A percentile compares a stretch with the other conserved stretches of the same genome.
phyloP scores from a whole-genome alignment of 2,329 filamentous ascomycete species.

The Scytalidium sp. region DNA sequence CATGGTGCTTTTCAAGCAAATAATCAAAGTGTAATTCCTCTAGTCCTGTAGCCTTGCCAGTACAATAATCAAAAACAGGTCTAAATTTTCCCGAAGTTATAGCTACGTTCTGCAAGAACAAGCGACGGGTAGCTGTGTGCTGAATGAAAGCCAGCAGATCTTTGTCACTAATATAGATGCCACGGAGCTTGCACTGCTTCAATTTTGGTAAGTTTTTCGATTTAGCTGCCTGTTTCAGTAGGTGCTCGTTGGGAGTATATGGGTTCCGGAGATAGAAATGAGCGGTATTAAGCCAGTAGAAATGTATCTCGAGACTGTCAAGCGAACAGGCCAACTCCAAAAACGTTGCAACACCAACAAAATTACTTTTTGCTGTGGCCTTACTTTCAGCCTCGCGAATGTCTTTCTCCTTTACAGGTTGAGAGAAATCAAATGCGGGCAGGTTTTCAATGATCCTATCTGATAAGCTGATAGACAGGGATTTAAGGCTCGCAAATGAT shows the following conservation, averaged over 20 bases:
- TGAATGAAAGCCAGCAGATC: conserved; percentile 2
- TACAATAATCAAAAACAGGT: neutral
- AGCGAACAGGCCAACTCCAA: neutral
- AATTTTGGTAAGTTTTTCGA: neutral
- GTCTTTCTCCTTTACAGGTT: neutral
- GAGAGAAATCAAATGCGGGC: neutral
- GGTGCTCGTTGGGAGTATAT: neutral
- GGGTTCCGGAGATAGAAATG: neutral
- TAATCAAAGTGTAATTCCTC: neutral
- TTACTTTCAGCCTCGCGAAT: neutral
- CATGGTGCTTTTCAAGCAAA: neutral
- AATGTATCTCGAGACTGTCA: neutral
- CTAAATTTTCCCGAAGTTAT: neutral
- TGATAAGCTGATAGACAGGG: conserved; percentile 4
- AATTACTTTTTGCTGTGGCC: neutral
- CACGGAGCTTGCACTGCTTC: neutral
- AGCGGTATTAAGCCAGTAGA: neutral
- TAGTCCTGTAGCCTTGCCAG: neutral
- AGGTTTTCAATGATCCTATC: neutral
- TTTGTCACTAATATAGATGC: neutral
- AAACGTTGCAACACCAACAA: neutral
- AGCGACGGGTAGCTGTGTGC: conserved; percentile 1
- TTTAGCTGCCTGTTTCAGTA: neutral
- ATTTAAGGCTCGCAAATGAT: conserved; percentile 1
- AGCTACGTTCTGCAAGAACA: neutral